Evolutionary conservation across 495 filamentous ascomycete genomes (phyloP).

Genomic region (Cladorrhinum samala): DNA sequence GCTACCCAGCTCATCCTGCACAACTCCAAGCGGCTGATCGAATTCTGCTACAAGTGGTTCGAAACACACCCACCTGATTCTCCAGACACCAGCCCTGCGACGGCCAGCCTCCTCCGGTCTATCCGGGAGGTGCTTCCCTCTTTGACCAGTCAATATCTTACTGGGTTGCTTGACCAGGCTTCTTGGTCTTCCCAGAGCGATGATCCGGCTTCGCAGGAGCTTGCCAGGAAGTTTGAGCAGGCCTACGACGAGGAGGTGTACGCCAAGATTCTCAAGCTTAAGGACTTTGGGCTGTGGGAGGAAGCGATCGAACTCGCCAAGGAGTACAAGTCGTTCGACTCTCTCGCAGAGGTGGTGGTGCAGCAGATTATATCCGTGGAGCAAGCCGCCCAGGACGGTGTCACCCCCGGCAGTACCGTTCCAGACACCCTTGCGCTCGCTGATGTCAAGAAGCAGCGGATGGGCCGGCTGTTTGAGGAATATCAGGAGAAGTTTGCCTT

Average conservation of each 20-base stretch:
- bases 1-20: constrained; percentile 55
- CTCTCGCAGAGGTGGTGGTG: constrained; percentile 56
- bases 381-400: constrained; percentile 14
- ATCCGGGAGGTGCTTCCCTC: constrained; percentile 35
- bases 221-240: constrained; percentile 32
- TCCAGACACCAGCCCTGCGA: constrained; percentile 7
- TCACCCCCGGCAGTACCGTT: constrained; percentile 17
- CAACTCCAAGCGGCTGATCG: constrained; percentile 48
- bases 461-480: constrained; percentile 59
- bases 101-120: constrained; percentile 26
- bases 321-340: constrained; percentile 61
- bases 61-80: constrained; percentile 13
- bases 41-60: constrained; percentile 39
- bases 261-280: constrained; percentile 45
- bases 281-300: constrained; percentile 60
- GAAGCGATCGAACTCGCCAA: constrained; percentile 69
- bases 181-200: constrained; percentile 34
- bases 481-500: constrained; percentile 75
- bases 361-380: constrained; percentile 34
- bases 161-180: constrained; percentile 35
- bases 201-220: constrained; percentile 25
- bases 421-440: constrained; percentile 25
- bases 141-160: constrained; percentile 42
- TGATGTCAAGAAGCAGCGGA: constrained; percentile 30
- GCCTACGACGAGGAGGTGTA: constrained; percentile 35